Conservation (phyloP, 2,329 filamentous ascomycete species). For the Venturia asperata region DNA sequence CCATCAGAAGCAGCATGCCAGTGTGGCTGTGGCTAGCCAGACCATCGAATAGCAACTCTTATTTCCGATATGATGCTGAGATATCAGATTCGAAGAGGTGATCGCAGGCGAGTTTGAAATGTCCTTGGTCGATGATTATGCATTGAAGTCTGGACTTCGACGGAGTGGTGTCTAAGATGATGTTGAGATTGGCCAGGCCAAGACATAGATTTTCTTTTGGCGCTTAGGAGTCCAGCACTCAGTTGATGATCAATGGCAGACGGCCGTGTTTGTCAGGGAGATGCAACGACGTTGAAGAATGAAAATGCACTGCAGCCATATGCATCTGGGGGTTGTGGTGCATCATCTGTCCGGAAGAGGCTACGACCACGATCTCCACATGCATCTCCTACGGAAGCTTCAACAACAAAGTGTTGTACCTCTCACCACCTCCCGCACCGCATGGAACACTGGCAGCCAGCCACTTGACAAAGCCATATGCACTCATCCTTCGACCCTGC, state of each 20-base stretch:
- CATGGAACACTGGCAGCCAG: neutral
- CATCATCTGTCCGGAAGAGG: neutral
- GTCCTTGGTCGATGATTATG: neutral
- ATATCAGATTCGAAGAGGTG: neutral
- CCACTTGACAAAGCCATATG: neutral
- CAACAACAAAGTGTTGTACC: neutral
- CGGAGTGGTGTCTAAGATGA: neutral
- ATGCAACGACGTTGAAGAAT: neutral
- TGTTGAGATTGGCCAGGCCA: neutral
- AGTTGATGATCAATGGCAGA: neutral
- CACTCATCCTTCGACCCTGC: neutral
- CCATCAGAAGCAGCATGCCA: neutral
- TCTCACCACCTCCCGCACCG: neutral
- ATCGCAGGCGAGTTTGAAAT: neutral
- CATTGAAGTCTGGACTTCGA: neutral
- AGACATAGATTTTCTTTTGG: neutral
- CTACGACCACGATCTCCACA: neutral
- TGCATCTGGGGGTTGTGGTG: neutral
- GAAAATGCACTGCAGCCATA: neutral
- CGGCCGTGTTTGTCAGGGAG: neutral
- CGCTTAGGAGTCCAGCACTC: neutral
- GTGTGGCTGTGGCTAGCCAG: neutral
- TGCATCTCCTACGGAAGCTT: neutral
- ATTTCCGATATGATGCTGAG: neutral
- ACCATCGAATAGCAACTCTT: neutral